Base-by-base conservation (phyloP, 2,329 filamentous ascomycete species). In the Xylaria sp. region DNA sequence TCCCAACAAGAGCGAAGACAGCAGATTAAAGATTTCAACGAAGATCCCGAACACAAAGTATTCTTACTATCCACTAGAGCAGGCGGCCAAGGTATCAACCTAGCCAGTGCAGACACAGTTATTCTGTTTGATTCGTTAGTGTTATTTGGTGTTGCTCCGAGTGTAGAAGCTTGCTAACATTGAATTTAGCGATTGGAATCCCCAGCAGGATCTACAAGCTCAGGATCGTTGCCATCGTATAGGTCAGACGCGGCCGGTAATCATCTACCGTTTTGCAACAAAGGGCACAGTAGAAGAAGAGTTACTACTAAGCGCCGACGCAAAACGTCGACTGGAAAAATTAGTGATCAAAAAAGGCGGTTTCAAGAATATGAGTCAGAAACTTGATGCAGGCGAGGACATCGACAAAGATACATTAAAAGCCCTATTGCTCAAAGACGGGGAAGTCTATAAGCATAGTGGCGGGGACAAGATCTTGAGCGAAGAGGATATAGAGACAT, bases 141-240 rank as follows among this genome's bases (percentile, higher is more conserved):
- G 4, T 6, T 6, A 58, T 7, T 10, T 13, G 8, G 3, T 34
- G 28, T 4, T n/a, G 1, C 8, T 60, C 2, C 3, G 28, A 2
- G 3, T 9, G 48, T 5, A 4, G 45, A 46, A 20, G 18, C 41
- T 56, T 28, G 28, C 70, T 73, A 69, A 74, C 39, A n/a, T 63
- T 60, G 28, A 30, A 39, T 64, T 30, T 36, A 84, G 82, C 2
- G 88, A 97, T 75, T 97, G 95, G 90, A 99, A 99, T 74, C 96
- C 96, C 0, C 96, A 99, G 78, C 95, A 97, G 77, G 96, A 99
- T 78, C 84, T 99, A 0, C 96, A 99, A 77, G 96, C 96, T 0
- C 96, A 98, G 80, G 96, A 99, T 76, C 93, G 96, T 5, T 94
- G 93, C 0, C 96, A 99, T 77, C 89, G 96, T 13, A 98, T 99